These are phyloP conservation scores for Phytophthora colocasiae DNA, from an alignment of 352 stramenopile species.

Conservation along the genomic window DNA sequence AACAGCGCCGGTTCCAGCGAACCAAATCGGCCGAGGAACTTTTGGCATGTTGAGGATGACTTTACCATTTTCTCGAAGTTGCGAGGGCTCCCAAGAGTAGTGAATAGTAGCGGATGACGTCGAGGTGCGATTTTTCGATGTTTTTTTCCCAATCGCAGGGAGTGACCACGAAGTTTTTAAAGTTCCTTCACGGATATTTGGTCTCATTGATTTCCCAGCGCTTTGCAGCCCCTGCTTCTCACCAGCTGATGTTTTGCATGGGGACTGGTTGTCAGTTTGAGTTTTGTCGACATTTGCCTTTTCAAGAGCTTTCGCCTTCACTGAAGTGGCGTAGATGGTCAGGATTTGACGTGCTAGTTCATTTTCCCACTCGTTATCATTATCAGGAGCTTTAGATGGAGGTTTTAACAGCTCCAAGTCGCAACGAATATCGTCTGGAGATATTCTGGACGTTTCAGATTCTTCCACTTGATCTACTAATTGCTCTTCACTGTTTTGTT, in stretches of 20 bases:
- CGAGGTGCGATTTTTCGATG: slow-evolving; percentile 6
- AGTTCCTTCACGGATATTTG: background rate
- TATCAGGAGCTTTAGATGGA: slow-evolving; percentile 55
- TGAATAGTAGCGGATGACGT: slow-evolving; percentile 38
- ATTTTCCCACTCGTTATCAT: slow-evolving; percentile 91
- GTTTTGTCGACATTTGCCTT: slow-evolving; percentile 9
- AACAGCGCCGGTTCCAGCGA: slow-evolving; percentile 78
- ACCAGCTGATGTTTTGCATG: background rate
- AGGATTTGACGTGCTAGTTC: slow-evolving; percentile 91
- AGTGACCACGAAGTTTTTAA: slow-evolving; percentile 28
- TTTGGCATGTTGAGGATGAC: slow-evolving; percentile 86
- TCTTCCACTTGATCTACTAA: background rate
- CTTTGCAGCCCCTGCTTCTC: slow-evolving; percentile 6
- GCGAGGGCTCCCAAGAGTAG: slow-evolving; percentile 75
- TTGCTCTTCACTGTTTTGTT: background rate
- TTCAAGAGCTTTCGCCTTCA: slow-evolving; percentile 62
- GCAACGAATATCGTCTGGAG: slow-evolving; percentile 31
- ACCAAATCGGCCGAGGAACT: slow-evolving; percentile 86
- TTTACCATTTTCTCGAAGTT: slow-evolving; percentile 60
- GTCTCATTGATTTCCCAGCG: background rate
- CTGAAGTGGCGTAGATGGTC: slow-evolving; percentile 84
- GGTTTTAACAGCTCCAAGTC: slow-evolving; percentile 68
- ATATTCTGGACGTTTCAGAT: slow-evolving; percentile 1
- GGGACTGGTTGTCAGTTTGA: slow-evolving; percentile 6
- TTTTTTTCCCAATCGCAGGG: slow-evolving; percentile 22